Evolutionary conservation across 2,329 filamentous ascomycete species (phyloP), one percentile per base, ranked within the genome.

Genomic region (Colletotrichum sublineola): DNA sequence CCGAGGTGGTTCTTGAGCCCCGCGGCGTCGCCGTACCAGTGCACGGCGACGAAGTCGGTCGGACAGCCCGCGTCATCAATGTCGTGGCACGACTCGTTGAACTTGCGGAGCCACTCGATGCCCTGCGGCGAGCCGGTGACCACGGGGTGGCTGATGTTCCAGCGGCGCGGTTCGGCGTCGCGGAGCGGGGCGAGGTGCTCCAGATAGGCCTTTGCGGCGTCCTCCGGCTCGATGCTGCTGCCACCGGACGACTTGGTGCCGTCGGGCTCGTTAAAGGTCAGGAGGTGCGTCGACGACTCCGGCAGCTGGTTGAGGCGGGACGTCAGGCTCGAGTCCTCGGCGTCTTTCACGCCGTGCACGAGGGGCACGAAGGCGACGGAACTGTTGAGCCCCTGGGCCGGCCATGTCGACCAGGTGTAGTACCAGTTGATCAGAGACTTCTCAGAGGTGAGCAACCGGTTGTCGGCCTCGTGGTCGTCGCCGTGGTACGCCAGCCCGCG

Each of bases 181-280:
- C 69, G 67, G 1, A 84, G 66, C 1, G 83, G 82, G 0, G 78
- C 79, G 33, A 84, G 79, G 56, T 82, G 65, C 7, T 80, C 76
- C 3, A 84, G 75, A 67, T 84, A 84, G 0, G 80, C 77, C 2
- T 77, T 73, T 0, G 83, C 83, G 0, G 83, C 83, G 24, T 84
- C 82, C 38, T 80, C 75, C 1, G 83, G 79, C 1, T 77, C 78
- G 57, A 84, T 82, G 11, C 77, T 73, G 64, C 82, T 84, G 31
- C 83, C 83, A 12, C 83, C 83, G 0, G 81, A 80, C 9, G 78
- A 78, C 2, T 78, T 82, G 7, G 79, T 79, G 0, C 82, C 82
- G 65, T 85, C 83, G 1, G 83, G 83, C 67, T 84, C 83, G 70
- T 84, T 84, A 67, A 85, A 85, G 0, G 78, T 78, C 29, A 85